Evolutionary conservation across 805 yeast genomes (phyloP), one percentile per base, ranked within the genome.

Genomic region (Candida pseudoglaebosa): DNA sequence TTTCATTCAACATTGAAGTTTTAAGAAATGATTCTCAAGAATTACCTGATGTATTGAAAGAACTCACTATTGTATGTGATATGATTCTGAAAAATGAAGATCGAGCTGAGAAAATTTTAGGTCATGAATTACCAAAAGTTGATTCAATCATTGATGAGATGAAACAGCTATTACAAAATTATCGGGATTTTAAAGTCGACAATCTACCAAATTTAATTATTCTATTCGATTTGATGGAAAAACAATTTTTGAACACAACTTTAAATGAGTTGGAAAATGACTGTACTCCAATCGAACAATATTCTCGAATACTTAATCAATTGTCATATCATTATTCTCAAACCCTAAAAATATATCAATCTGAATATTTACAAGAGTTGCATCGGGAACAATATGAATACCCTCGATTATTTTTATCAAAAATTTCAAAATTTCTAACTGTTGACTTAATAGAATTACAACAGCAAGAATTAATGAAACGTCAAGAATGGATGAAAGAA

Each of bases 11-110:
- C 53, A 56, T 69, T 13, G 56, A 63, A 2, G 76, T 81, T 2
- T 61, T 84, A 2, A 59, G 59, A 14, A 67, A 67, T 33, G 90
- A 82, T 50, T 65, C 73, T 14, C 48, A 53, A 3, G 86, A 84
- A 43, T 65, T 84, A 3, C 75, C 78, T 1, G 71, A 67, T 1
- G 86, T 84, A 0, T 53, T 80, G 13, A 60, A 56, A 8, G 73
- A 73, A n/a, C 52, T 81, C 28, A 57, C 59, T 42, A 56, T 64
- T 8, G 57, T 67, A 17, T 56, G 57, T 40, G 69, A 63, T 10
- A 56, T 67, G 12, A 55, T 68, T 19, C 34, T 53, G 22, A 59
- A 62, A 37, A 68, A 68, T 42, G 66, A 61, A 43, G 42, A 48
- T 4, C 40, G 70, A 22, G 62, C 62, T 1, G 47, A 52, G 18